Base-by-base conservation (phyloP, 2,329 filamentous ascomycete species). In the Fusarium sp. region DNA sequence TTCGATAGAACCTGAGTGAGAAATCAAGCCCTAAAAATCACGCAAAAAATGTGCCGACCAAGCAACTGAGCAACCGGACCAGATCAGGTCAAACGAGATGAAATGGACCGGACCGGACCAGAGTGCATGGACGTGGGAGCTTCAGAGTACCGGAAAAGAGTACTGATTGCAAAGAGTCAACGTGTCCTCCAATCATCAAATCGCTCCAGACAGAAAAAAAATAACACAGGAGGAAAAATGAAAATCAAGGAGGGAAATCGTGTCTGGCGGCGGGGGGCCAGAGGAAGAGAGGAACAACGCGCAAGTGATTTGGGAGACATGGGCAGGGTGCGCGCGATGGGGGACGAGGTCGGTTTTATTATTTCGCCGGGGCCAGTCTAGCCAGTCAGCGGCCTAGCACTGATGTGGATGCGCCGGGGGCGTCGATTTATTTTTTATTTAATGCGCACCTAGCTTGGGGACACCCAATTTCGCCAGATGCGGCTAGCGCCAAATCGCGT, bases 381-480 rank as follows among this genome's bases (percentile, higher is more conserved):
- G 34, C 19, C 24, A 40, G 32, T 40, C 22, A 12, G 36, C 22
- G 29, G 38, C 36, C 15, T 28, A 52, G 25, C 19, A 58, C 39
- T 65, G 61, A 62, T 62, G 54, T 42, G 41, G 58, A 47, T 29
- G 63, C 55, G 54, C 53, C 59, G 68, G 68, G 62, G 63, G 65
- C 59, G 57, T 36, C 50, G 50, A 44, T 43, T 58, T 61, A 68
- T 68, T 72, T 74, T 65, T 72, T 72, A 53, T 65, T 72, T 72
- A 53, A 62, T 70, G 65, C 58, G 53, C 19, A 19, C 19, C 19
- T n/a, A 45, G 29, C 47, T 52, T 51, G 34, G 43, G 40, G 55
- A 64, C 56, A 60, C 67, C 66, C 61, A 72, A 71, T 76, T 75
- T 74, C 52, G 70, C 74, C 56, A 63, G 67, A 70, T 53, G 5